These are phyloP conservation scores for Zalerion maritima DNA, from an alignment of 495 filamentous ascomycete species.

Conservation along the genomic window DNA sequence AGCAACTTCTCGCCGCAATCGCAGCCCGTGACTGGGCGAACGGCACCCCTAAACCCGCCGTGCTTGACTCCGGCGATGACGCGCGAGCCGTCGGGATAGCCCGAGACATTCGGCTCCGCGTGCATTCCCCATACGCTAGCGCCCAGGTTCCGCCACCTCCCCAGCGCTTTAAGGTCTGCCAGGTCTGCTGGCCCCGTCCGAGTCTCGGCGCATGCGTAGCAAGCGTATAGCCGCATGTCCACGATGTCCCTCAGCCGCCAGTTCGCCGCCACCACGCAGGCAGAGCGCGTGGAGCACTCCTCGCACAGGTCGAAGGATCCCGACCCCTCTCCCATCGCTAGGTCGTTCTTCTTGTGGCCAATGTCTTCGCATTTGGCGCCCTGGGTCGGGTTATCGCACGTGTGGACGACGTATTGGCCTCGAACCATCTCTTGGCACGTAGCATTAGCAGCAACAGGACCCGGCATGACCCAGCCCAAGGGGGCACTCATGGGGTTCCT, in stretches of 20 bases:
- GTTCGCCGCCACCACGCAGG: not conserved
- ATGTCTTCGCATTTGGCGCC: not conserved
- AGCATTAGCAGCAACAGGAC: too few relatives aligned
- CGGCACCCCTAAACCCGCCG: slow-evolving; percentile 1
- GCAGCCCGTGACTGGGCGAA: slow-evolving; percentile 5
- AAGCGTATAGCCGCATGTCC: slow-evolving; percentile 4
- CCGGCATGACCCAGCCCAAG: too few relatives aligned
- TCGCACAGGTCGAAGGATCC: not conserved
- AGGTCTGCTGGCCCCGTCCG: too few relatives aligned
- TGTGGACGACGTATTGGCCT: slow-evolving; percentile 10
- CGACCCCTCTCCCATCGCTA: not conserved
- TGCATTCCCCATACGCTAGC: slow-evolving; percentile 2
- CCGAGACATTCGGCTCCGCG: not conserved
- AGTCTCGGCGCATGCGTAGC: not conserved
- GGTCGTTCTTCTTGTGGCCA: not conserved
- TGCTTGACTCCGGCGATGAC: not conserved
- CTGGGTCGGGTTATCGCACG: slow-evolving; percentile 6
- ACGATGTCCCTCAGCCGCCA: not conserved
- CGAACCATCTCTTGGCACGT: too few relatives aligned
- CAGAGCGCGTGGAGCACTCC: not conserved
- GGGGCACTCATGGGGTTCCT: too few relatives aligned
- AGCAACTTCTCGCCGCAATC: slow-evolving; percentile 6
- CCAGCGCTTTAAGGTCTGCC: not conserved
- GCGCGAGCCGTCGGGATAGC: too few relatives aligned
- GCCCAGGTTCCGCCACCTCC: not conserved